Base-by-base conservation (phyloP, 1,284 basidiomycete genomes). In the Cryptococcus maquisensis region DNA sequence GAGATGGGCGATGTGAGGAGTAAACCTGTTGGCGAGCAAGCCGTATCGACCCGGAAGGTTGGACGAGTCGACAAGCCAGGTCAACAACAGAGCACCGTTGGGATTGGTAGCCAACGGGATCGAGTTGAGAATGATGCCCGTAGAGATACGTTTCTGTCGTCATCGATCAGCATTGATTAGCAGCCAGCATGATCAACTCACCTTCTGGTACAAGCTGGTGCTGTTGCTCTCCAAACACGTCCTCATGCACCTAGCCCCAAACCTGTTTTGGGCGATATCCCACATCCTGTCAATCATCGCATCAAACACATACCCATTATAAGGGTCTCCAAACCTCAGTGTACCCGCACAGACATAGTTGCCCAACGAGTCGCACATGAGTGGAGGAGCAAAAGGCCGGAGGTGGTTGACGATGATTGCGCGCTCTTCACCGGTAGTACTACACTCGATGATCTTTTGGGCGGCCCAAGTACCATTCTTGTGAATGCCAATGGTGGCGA, bases 381-480 rank as follows among this genome's bases (percentile, higher is more conserved):
- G 81, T 13, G 96, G 91, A 46, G 96, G 96, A 7, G 90, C 84
- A 72, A 94, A 98, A 0, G 96, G 86, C 49, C 89, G 81, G 57
- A 99, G 76, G 72, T 96, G 88, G 70, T 88, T 84, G 43, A 87
- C 85, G 67, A 99, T 86, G 37, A 97, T 77, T 3, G 80, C 81
- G 53, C 92, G 82, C 73, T 98, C 96, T 58, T 96, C 92, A 6
- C 87, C 85, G n/a, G 83, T 86, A 52, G 85, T 83, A 42, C 94
- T 88, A 63, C 91, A 95, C 77, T 98, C 94, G 62, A 98, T 98
- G 70, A 98, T 95, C 81, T 96, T 96, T 76, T 98, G 96, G 3
- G 94, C 95, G 1, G 96, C 95, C 96, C 96, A 98, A 0, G 96
- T 99, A 39, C 96, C 96, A 67, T 98, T 98, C 80, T 98, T 98